These are phyloP conservation scores for Rhododendron simsii DNA, from an alignment of 148 eudicot genomes.

Conservation along the genomic window DNA sequence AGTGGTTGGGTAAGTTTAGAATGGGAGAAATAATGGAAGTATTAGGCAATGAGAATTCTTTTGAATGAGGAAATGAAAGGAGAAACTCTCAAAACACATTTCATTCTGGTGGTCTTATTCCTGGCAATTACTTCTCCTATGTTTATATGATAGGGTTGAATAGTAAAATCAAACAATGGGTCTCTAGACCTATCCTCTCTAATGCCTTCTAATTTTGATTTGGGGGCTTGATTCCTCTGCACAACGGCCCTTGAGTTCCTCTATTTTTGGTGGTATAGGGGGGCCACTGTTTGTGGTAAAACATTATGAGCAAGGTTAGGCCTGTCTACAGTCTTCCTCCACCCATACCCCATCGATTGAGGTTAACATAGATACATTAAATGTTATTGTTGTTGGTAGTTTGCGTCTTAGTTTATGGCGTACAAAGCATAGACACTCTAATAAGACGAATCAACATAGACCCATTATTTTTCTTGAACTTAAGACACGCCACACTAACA, in stretches of 20 bases:
- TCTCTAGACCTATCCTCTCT: neutral
- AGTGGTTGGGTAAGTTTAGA: neutral
- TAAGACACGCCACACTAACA: neutral
- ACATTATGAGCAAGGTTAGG: neutral
- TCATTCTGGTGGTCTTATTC: neutral
- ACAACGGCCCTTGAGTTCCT: neutral
- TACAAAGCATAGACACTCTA: neutral
- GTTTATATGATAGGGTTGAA: neutral
- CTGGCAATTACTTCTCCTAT: neutral
- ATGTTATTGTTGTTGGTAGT: neutral
- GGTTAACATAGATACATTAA: neutral
- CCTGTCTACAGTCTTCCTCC: neutral
- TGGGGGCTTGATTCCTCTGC: neutral
- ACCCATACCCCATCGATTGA: neutral
- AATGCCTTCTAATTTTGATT: neutral
- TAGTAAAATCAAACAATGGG: neutral
- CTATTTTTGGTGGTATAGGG: neutral
- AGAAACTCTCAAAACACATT: neutral
- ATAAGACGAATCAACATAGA: neutral
- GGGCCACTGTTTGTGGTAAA: neutral
- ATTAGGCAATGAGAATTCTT: neutral
- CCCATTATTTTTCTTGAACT: neutral
- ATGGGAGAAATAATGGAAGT: neutral
- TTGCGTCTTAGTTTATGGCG: neutral
- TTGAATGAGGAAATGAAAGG: neutral